Percentiles rank a stretch among this genome's conserved stretches.
phyloP scores from a whole-genome alignment of 495 filamentous ascomycete species.

The Terfezia claveryi region DNA sequence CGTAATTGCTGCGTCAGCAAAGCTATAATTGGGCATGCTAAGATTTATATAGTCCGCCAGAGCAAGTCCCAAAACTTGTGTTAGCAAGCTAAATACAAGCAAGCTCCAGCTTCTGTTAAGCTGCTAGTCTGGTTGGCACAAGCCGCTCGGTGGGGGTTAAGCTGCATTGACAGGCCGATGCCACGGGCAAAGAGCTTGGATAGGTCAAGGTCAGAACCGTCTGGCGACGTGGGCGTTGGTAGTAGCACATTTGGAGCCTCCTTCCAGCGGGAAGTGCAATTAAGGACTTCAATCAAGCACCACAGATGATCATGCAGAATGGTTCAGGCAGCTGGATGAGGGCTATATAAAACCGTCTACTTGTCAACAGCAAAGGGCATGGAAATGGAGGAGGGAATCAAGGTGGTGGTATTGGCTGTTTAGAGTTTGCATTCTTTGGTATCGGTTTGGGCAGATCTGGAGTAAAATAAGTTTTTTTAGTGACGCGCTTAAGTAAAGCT shows the following conservation, averaged over 20 bases:
- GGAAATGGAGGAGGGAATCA: constrained; percentile 3
- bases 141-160: too few relatives aligned
- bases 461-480: too few relatives aligned
- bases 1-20: not conserved
- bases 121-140: too few relatives aligned
- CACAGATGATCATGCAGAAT: constrained; percentile 67
- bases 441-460: too few relatives aligned
- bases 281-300: constrained; percentile 43
- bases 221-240: constrained; percentile 21
- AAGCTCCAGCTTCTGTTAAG: not conserved
- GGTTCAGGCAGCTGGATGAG: constrained; percentile 88
- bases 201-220: constrained; percentile 8
- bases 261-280: constrained; percentile 41
- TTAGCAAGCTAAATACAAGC: too few relatives aligned
- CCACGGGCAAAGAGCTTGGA: constrained; percentile 10
- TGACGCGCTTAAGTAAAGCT: not conserved
- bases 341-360: constrained; percentile 82
- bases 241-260: constrained; percentile 7
- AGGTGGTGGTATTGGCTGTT: not conserved
- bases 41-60: too few relatives aligned
- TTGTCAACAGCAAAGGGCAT: constrained; percentile 45
- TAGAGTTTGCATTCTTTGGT: too few relatives aligned
- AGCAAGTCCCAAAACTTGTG: too few relatives aligned
- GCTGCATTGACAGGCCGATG: too few relatives aligned
- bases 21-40: too few relatives aligned